Evolutionary conservation across 768 basidiomycete species (phyloP), one percentile per base, ranked within the genome.

Genomic region (Suillus ampliporus): DNA sequence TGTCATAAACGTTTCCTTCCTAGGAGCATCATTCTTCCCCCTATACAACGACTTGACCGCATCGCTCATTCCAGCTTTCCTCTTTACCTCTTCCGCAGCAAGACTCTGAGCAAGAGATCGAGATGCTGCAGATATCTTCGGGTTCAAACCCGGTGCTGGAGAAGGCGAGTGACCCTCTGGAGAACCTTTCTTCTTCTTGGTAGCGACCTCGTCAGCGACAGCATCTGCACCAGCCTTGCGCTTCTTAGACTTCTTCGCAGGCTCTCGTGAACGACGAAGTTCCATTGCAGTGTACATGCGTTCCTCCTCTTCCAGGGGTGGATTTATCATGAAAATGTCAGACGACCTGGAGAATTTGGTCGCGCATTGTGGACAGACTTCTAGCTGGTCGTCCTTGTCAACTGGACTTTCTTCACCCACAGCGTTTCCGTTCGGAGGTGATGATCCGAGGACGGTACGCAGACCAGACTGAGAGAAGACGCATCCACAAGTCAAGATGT

Each of bases 1-100:
- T 1, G 94, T 96, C 84, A 94, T 94, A 68, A 95, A 96, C 7
- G 92, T 95, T 77, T 91, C 91, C 72, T 94, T 93, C 72, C 79
- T 82, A 57, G 82, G 77, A 17, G 80, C 82, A 23, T 86, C 83
- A 61, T 87, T 86, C 13, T 79, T 74, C 46, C 77, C 83, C 21
- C 66, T 69, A 72, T 96, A 97, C 67, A 97, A 72, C 40, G 89
- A 89, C 78, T 90, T 91, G 40, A 97, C 88, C 17, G 93, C 93
- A 13, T 87, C 90, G 68, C 88, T 95, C 94, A 96, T 95, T 6
- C 77, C 82, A 2, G 88, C 88, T 75, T 88, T 94, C 65, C 95
- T 82, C 79, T 91, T 94, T 23, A 84, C 86, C 75, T 95, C 95
- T 71, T 95, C 93, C 72, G 81, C 82, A 2, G 89, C 91, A 19